Percentiles rank a stretch among this genome's conserved stretches.
Evolutionary conservation across 2,329 filamentous ascomycete genomes (phyloP).

Genomic region (Claviceps arundinis): DNA sequence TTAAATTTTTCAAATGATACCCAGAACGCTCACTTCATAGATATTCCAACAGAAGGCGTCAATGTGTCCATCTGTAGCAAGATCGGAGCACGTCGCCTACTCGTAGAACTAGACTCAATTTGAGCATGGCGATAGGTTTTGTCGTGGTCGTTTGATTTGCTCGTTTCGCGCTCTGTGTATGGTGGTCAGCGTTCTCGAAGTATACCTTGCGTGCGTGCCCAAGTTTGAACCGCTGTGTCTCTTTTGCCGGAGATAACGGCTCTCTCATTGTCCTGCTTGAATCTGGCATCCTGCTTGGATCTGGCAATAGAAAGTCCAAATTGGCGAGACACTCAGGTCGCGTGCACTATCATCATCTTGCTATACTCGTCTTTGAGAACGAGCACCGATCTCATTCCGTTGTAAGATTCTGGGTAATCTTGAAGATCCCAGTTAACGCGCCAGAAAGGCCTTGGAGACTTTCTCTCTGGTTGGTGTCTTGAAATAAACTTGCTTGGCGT

Average conservation of each 20-base stretch:
- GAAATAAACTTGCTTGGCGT: not conserved
- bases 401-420: not conserved
- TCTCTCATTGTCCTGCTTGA: not conserved
- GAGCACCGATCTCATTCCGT: not conserved
- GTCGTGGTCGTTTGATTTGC: not conserved
- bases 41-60: not conserved
- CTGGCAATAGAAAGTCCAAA: not conserved
- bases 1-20: conserved; percentile 6
- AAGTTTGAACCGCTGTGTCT: not conserved
- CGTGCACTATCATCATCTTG: not conserved
- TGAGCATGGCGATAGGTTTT: not conserved
- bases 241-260: not conserved
- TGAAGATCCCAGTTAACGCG: not conserved
- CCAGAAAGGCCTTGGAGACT: not conserved
- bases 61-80: not conserved
- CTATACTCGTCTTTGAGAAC: not conserved
- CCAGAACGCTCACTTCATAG: conserved; percentile 2
- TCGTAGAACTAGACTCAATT: not conserved
- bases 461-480: not conserved
- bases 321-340: not conserved
- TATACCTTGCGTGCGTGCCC: not conserved
- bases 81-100: not conserved
- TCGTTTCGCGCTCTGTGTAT: not conserved
- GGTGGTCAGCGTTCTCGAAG: not conserved
- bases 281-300: too few species aligned